Base-by-base conservation (phyloP, 2,329 filamentous ascomycete species). In the Pseudogymnoascus sp. region DNA sequence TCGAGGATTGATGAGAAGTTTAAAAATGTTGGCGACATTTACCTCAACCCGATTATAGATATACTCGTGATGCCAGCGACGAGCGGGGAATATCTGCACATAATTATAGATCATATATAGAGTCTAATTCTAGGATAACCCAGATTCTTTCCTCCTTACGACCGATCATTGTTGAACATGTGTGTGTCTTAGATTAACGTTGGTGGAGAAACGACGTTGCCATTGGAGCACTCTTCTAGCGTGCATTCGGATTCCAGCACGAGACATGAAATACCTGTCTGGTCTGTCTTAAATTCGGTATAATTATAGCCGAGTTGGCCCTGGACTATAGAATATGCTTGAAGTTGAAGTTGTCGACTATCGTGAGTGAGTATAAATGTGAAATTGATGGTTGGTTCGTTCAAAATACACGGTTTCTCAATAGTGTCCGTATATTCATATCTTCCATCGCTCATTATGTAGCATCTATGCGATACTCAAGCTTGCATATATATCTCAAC, bases 181-280 rank as follows among this genome's bases (percentile, higher is more conserved):
- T 31, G 28, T 18, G 25, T 18, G 34, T 36, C 34, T 36, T 36
- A 36, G 34, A 36, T 36, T 36, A 36, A 36, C 34, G 34, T 50
- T 28, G 23, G 46, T 18, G 46, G 25, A 34, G 25, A 46, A 16
- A 31, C 3, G 8, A 6, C n/a, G 46, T 18, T 53, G 14, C 10
- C 10, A 53, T 53, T 53, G 25, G 46, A 34, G 25, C 4, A 18
- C 25, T 31, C 25, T 53, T 31, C 46, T 53, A 53, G 46, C 46
- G 46, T 53, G 46, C 46, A 18, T 34, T 14, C 6, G 3, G 46
- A 11, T 31, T 34, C 4, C 23, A 50, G 28, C 44, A 7, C 23
- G 2, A 28, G 4, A 50, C 6, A 50, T 50, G 10, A 12, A 50
- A 28, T 50, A 5, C 44, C 92, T 90, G 66, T 91, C 89, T 0